Conservation (phyloP, 164 flowering plant genomes). For the Saururus chinensis region DNA sequence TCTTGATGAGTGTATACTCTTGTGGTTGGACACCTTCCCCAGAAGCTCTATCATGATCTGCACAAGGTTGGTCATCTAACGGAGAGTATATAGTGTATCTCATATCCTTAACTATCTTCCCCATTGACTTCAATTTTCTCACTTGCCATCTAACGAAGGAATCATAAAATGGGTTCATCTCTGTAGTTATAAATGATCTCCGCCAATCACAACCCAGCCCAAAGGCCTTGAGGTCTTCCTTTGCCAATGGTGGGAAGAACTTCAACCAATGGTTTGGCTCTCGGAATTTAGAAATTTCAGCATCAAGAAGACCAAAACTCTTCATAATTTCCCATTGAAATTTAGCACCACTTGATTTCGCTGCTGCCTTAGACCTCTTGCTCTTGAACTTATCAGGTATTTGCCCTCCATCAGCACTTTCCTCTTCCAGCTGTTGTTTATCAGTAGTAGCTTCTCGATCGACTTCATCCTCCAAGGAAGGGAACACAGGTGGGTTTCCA, state of each 20-base stretch:
- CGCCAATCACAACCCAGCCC: slow-evolving; percentile 96
- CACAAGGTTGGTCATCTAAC: slow-evolving; percentile 88
- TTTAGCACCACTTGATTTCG: slow-evolving; percentile 43
- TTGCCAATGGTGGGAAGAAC: slow-evolving; percentile 71
- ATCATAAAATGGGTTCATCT: slow-evolving; percentile 71
- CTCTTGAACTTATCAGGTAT: slow-evolving; percentile 52
- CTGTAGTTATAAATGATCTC: slow-evolving; percentile 76
- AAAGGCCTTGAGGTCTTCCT: slow-evolving; percentile 73
- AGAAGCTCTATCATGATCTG: slow-evolving; percentile 84
- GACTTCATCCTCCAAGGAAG: slow-evolving; percentile 18
- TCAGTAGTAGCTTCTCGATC: slow-evolving; percentile 2
- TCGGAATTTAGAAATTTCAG: slow-evolving; percentile 58
- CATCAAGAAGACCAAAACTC: slow-evolving; percentile 61
- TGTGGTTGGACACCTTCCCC: slow-evolving; percentile 95
- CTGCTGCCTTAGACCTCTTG: slow-evolving; percentile 55
- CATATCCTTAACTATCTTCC: slow-evolving; percentile 73
- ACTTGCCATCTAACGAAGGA: slow-evolving; percentile 84
- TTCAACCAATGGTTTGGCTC: slow-evolving; percentile 67
- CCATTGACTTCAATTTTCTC: slow-evolving; percentile 68
- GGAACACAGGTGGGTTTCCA: slow-evolving; percentile 62
- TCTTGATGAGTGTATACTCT: slow-evolving; percentile 80
- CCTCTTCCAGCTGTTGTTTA: slow-evolving; percentile 16
- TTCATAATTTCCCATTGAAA: slow-evolving; percentile 76
- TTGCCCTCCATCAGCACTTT: slow-evolving; percentile 14
- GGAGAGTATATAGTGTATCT: slow-evolving; percentile 78